Percentiles rank a stretch among this genome's conserved stretches.
phyloP scores from a whole-genome alignment of 371 early-diverging fungal genomes.

The Rhizopus stolonifer region DNA sequence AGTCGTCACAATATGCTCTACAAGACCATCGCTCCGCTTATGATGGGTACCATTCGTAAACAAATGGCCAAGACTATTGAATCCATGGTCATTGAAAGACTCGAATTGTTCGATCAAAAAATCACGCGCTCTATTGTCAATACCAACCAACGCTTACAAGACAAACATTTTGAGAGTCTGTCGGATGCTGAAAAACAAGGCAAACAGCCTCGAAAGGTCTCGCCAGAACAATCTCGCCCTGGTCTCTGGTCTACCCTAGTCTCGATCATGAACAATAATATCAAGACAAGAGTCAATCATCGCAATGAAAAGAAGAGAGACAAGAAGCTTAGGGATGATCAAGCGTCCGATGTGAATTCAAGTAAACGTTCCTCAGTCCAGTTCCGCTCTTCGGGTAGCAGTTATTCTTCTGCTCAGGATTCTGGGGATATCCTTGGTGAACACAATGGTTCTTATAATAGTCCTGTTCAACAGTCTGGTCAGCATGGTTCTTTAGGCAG shows the following conservation, averaged over 20 bases:
- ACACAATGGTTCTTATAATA: too few species aligned
- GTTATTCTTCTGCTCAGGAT: too few species aligned
- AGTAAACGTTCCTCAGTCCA: too few species aligned
- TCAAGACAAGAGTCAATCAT: constrained; percentile 21
- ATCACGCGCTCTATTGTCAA: constrained; percentile 27
- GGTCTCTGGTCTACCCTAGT: constrained; percentile 23
- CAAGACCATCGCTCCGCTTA: constrained; percentile 46
- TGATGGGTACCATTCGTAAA: constrained; percentile 48
- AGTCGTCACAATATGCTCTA: constrained; percentile 51
- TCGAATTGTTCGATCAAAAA: constrained; percentile 35
- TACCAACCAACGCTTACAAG: constrained; percentile 26
- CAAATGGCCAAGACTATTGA: constrained; percentile 52
- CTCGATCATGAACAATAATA: constrained; percentile 24
- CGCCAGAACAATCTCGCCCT: constrained; percentile 19
- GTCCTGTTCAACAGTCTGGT: too few species aligned
- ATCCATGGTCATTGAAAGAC: constrained; percentile 33
- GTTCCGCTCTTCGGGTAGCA: too few species aligned
- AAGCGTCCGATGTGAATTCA: too few species aligned
- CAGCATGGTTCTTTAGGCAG: too few species aligned
- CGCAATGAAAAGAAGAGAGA: constrained; percentile 12
- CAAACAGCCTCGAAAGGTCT: not conserved
- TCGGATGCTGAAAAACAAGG: constrained; percentile 16
- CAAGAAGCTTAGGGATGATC: too few species aligned
- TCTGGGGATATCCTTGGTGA: too few species aligned
- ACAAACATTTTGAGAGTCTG: constrained; percentile 15